Evolutionary conservation across 139 green algal species (phyloP), one percentile per base, ranked within the genome.

Genomic region (Chlorella sp.): DNA sequence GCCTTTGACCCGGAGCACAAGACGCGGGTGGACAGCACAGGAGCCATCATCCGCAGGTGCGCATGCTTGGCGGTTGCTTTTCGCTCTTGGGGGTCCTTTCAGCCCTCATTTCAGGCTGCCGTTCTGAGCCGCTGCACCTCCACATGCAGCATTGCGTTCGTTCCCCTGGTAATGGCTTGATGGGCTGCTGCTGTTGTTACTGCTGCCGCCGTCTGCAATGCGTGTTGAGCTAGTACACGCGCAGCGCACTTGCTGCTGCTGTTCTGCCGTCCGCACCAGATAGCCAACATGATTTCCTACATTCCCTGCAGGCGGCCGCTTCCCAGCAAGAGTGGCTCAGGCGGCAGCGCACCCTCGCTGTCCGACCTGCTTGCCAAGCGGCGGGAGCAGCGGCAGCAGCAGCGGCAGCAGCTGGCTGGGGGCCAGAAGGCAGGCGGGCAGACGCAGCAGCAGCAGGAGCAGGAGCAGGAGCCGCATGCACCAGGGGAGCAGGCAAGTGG

Each of bases 1-100:
- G 34, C n/a, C 21, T 32, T 36, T 23, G 34, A 56, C 1, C 55
- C 74, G 21, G 34, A 34, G 36, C 34, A 34, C 34, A 28, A 62
- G 60, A 41, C 55, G 38, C 62, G 76, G 15, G 17, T 72, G 38
- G 76, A 83, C 26, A 41, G 23, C 36, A 83, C 76, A 0, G 76
- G 76, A 20, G 76, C 76, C 16, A 23, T 83, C 11, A 60, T 83
- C 25, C 76, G 76, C 56, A 82, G 56, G 75, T 56, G 56, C 15
- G 71, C n/a, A n/a, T n/a, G n/a, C n/a, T n/a, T n/a, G n/a, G n/a
- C n/a, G n/a, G n/a, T n/a, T n/a, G n/a, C n/a, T n/a, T n/a, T n/a
- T n/a, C n/a, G n/a, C n/a, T n/a, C n/a, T n/a, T n/a, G n/a, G n/a
- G n/a, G n/a, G n/a, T n/a, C n/a, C n/a, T n/a, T n/a, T n/a, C n/a